A percentile compares a stretch with the other conserved stretches of the same genome.
Evolutionary conservation across 768 basidiomycete genomes (phyloP).

Genomic region (Boletus sensibilis): DNA sequence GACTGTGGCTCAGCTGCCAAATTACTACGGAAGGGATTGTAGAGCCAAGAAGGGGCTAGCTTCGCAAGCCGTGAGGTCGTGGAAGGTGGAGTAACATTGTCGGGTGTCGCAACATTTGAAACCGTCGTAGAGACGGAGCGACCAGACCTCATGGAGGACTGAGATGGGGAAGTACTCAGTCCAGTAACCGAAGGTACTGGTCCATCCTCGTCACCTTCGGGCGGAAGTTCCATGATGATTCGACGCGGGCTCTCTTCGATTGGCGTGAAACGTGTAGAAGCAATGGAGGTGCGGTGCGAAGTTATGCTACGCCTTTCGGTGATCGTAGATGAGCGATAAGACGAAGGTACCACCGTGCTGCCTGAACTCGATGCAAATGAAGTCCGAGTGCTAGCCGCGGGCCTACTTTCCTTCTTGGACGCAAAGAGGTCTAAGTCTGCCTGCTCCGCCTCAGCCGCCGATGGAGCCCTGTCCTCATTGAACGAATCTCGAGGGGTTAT

Average conservation of each 20-base stretch:
- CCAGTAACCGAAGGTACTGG: conserved; percentile 34
- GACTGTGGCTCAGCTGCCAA: conserved; percentile 49
- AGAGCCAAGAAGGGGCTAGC: conserved; percentile 74
- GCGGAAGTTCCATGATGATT: conserved; percentile 50
- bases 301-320: conserved; percentile 40
- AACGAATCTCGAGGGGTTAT: conserved; percentile 35
- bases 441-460: conserved; percentile 61
- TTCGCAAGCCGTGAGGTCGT: conserved; percentile 48
- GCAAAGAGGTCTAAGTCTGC: conserved; percentile 74
- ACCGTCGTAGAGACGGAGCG: conserved; percentile 46
- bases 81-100: conserved; percentile 24
- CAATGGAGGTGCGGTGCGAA: conserved; percentile 51
- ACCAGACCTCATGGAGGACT: conserved; percentile 58
- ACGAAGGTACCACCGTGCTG: conserved; percentile 36
- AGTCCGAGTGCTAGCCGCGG: conserved; percentile 32
- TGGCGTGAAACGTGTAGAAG: conserved; percentile 49
- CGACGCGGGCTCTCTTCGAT: conserved; percentile 72
- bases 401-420: conserved; percentile 40
- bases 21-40: conserved; percentile 68
- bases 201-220: conserved; percentile 36
- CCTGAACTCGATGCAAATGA: conserved; percentile 43
- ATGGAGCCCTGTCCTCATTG: conserved; percentile 37
- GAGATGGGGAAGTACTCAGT: conserved; percentile 63
- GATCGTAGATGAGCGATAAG: conserved; percentile 34
- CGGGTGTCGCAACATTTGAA: conserved; percentile 21